Base-by-base conservation (phyloP, 2,329 filamentous ascomycete genomes). In the Aspergillus versicolor region DNA sequence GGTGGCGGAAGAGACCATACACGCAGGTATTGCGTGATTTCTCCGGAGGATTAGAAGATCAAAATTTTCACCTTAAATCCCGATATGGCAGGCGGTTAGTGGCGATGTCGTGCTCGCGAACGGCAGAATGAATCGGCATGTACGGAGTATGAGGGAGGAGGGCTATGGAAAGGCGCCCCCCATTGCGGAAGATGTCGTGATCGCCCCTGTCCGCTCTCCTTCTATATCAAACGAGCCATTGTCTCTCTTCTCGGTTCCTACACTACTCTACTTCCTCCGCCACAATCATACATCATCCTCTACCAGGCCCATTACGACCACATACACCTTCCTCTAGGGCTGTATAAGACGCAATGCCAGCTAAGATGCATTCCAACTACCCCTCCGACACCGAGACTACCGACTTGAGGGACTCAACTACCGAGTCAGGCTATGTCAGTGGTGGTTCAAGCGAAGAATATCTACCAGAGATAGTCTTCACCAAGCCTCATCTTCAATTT, bases 401-500 rank as follows among this genome's bases (percentile, higher is more conserved):
- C 47, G 71, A 75, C 52, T 58, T 66, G 41, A 73, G 71, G 59
- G 81, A 83, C 61, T 91, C 96, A 76, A 97, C 96, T 76, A 97
- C 93, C 37, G 93, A 93, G 62, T 97, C 97, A 79, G 90, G 86
- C 69, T 90, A 79, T 76, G 88, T 83, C 24, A 89, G 77, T 75
- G 88, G 84, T 42, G 81, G 82, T 51, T 87, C 85, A 34, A 88
- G 84, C 65, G 79, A 83, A 43, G 79, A 80, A 52, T 80, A 79
- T 63, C 81, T 93, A 19, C 89, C 92, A 13, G 85, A 90, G 59
- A 83, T 97, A 68, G 86, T 88, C 75, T 91, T 99, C 80, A 93
- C 91, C 64, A 89, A 89, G 73, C 84, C 88, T 62, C 93, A 99
- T 75, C 82, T 97, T 65, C 88, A 90, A 68, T 93, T 93, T 76